Percentiles rank a stretch among this genome's conserved stretches.
These are phyloP conservation scores for Sordariomycetes sp. DNA, from an alignment of 2,329 filamentous ascomycete species.

Conservation along the genomic window DNA sequence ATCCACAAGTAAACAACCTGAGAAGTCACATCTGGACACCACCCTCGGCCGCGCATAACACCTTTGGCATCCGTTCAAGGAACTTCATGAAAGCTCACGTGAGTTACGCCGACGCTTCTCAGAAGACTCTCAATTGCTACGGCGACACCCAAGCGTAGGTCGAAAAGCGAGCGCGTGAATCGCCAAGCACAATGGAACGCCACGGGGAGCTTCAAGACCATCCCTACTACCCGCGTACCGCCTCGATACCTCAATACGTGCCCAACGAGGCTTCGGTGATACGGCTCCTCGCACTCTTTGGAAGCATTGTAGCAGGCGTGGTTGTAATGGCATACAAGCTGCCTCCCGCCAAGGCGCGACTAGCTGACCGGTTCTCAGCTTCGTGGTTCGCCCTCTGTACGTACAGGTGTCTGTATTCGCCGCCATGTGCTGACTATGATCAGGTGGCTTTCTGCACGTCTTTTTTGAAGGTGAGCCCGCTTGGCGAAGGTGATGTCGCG, in stretches of 20 bases:
- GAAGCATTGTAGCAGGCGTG: constrained; percentile 22
- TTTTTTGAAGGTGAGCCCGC: constrained; percentile 68
- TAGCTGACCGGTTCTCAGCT: constrained; percentile 30
- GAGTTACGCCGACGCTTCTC: no score
- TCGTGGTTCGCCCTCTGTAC: constrained; percentile 48
- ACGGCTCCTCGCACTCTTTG: constrained; percentile 26
- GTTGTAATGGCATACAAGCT: constrained; percentile 20
- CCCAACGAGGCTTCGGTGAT: constrained; percentile 31
- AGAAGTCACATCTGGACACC: no score
- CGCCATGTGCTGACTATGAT: background rate
- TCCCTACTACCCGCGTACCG: constrained; percentile 40
- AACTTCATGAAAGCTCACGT: no score
- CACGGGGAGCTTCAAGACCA: no score
- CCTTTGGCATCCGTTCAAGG: no score
- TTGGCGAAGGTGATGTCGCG: no score
- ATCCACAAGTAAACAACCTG: no score
- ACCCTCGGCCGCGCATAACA: no score
- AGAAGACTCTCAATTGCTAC: no score
- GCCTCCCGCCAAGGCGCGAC: constrained; percentile 11
- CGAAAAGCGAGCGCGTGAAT: no score
- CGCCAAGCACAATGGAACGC: background rate
- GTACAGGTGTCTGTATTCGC: background rate
- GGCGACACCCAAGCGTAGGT: no score
- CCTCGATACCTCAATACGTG: constrained; percentile 31
- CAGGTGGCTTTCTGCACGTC: constrained; percentile 62